Conservation (phyloP, 78 protist genomes). For the Cavenderia fasciculata region DNA sequence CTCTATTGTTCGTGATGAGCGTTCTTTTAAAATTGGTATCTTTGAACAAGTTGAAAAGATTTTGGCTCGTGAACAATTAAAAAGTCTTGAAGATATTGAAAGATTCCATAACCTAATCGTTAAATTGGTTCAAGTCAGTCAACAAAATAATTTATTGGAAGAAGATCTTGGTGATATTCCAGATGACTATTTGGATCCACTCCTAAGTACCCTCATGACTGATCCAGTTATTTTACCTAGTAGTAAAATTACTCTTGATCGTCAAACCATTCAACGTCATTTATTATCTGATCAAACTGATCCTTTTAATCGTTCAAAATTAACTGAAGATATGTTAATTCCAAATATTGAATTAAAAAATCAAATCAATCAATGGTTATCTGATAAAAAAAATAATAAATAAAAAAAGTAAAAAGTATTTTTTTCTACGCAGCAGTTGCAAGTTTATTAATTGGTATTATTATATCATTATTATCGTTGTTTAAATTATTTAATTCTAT, state of each 20-base stretch:
- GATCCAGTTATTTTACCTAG: constrained; percentile 84
- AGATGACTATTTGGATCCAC: constrained; percentile 79
- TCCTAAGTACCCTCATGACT: constrained; percentile 72
- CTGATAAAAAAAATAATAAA: constrained; percentile 22
- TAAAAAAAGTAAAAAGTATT: no score
- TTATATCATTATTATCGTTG: no score
- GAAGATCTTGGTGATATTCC: constrained; percentile 84
- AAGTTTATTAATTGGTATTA: no score
- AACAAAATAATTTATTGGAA: constrained; percentile 28
- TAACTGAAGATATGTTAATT: constrained; percentile 71
- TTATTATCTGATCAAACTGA: constrained; percentile 77
- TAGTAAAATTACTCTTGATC: constrained; percentile 53
- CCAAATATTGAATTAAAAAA: constrained; percentile 38
- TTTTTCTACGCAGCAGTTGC: no score
- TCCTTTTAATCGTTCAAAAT: constrained; percentile 76
- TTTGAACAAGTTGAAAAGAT: constrained; percentile 61
- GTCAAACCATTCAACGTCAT: constrained; percentile 73
- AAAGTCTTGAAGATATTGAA: constrained; percentile 6
- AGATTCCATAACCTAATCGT: constrained; percentile 28
- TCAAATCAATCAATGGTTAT: constrained; percentile 52
- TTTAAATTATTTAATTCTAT: no score
- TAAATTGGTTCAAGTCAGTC: constrained; percentile 8
- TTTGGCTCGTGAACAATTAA: constrained; percentile 33
- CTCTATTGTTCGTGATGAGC: constrained; percentile 60
- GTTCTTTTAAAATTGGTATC: constrained; percentile 42